Evolutionary conservation across 257 asterid genomes (phyloP), one percentile per base, ranked within the genome.

Genomic region (Galeopsis tetrahit): DNA sequence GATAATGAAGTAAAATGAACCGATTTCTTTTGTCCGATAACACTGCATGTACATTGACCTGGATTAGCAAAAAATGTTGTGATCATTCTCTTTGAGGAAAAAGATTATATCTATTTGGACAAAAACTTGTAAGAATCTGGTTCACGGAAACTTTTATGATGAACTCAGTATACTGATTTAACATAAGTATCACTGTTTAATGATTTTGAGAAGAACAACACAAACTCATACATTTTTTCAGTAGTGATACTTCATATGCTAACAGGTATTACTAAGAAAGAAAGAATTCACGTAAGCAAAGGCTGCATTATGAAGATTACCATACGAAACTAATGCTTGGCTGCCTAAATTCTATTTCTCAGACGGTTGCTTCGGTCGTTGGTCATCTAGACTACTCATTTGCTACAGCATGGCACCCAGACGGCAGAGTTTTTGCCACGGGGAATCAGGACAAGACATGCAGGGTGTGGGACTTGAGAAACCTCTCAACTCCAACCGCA

Each of bases 361-460:
- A 73, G 78, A 73, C 59, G 4, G 72, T 73, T 1, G 67, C 60
- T 3, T 85, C 94, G 28, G 82, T 86, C 10, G 79, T 74, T 15
- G 96, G 96, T 42, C 96, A 90, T 68, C 78, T 70, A 9, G 96
- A 90, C 80, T 90, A 83, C 85, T 90, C 96, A 4, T 88, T 88
- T 44, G 92, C 96, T 31, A 82, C 92, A 7, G 90, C 89, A 61
- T 90, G 96, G 95, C 92, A 90, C 63, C 95, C 95, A 0, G 85
- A 79, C 0, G 90, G 95, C 32, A 61, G 70, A 44, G 73, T 83
- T 8, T 90, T 90, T 52, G 96, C 96, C 7, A 90, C 95, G 0
- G 96, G 96, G 63, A 90, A 90, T 82, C 96, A 90, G 75, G 96
- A 90, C 72, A 90, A 83, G 77, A 87, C 95, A 0, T 87, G 95